A percentile compares a stretch with the other conserved stretches of the same genome.
Evolutionary conservation across 1,284 basidiomycete species (phyloP).

Genomic region (Abortiporus biennis): DNA sequence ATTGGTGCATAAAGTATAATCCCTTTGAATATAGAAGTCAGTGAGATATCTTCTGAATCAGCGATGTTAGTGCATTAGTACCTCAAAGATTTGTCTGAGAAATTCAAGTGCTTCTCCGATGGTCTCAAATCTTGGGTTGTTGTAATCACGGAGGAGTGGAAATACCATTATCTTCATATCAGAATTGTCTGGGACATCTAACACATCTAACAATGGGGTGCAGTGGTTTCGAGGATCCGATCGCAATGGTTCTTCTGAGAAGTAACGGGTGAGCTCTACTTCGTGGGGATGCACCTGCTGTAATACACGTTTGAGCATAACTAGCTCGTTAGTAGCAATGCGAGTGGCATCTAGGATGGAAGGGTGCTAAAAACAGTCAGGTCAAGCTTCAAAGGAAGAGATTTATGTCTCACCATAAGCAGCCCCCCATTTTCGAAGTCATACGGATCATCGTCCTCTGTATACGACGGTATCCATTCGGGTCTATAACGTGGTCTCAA

Average conservation of each 20-base stretch:
- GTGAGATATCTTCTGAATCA: no score
- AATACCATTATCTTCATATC: background rate
- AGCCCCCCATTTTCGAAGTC: background rate
- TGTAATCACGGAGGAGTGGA: background rate
- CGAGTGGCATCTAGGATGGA: slow-evolving; percentile 20
- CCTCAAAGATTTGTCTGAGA: slow-evolving; percentile 1
- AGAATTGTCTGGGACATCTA: background rate
- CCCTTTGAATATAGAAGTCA: slow-evolving; percentile 21
- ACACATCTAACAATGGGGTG: slow-evolving; percentile 4
- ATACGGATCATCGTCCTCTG: slow-evolving; percentile 5
- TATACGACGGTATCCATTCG: slow-evolving; percentile 15
- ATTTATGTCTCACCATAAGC: background rate
- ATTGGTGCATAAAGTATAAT: slow-evolving; percentile 31
- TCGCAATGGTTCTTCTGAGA: background rate
- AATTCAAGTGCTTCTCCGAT: slow-evolving; percentile 2
- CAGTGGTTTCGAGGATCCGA: slow-evolving; percentile 2
- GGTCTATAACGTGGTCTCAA: slow-evolving; percentile 13
- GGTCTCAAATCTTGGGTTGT: background rate
- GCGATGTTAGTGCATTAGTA: no score
- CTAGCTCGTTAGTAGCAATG: slow-evolving; percentile 15
- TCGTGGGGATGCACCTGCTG: slow-evolving; percentile 4
- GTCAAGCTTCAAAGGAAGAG: background rate
- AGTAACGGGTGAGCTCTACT: background rate
- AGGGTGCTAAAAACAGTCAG: background rate
- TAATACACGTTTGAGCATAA: slow-evolving; percentile 17